Evolutionary conservation across 768 basidiomycete genomes (phyloP).

Genomic region (Sporobolomyces roseus): DNA sequence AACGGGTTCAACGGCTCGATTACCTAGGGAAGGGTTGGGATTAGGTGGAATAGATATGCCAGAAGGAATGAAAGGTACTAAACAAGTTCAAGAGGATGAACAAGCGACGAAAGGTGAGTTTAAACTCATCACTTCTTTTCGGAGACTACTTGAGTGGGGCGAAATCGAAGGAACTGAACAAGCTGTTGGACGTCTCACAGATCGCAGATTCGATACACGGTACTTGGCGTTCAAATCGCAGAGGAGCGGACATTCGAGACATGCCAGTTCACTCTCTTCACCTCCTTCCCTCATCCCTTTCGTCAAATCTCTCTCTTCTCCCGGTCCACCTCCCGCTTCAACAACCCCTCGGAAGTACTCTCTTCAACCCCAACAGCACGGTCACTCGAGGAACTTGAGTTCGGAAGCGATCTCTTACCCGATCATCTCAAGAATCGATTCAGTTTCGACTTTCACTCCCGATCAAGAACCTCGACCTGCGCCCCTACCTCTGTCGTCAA

Average conservation of each 20-base stretch:
- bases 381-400: slow-evolving; percentile 1
- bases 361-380: background rate
- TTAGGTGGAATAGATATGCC: slow-evolving; percentile 25
- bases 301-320: background rate
- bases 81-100: too few species aligned
- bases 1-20: background rate
- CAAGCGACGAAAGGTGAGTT: background rate
- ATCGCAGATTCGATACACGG: background rate
- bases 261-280: slow-evolving; percentile 16
- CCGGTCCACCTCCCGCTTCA: background rate
- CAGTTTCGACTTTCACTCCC: slow-evolving; percentile 22
- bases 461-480: background rate
- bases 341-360: slow-evolving; percentile 11
- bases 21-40: slow-evolving; percentile 17
- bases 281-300: slow-evolving; percentile 29
- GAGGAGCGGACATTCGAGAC: background rate
- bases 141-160: background rate
- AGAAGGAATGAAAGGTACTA: slow-evolving; percentile 4
- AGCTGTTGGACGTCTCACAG: background rate
- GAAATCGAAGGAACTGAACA: background rate
- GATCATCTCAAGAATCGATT: slow-evolving; percentile 24
- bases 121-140: background rate
- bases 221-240: slow-evolving; percentile 5
- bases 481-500: background rate
- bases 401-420: slow-evolving; percentile 33